phyloP scores from a whole-genome alignment of 2,329 filamentous ascomycete genomes.

The Aspergillus candidus region DNA sequence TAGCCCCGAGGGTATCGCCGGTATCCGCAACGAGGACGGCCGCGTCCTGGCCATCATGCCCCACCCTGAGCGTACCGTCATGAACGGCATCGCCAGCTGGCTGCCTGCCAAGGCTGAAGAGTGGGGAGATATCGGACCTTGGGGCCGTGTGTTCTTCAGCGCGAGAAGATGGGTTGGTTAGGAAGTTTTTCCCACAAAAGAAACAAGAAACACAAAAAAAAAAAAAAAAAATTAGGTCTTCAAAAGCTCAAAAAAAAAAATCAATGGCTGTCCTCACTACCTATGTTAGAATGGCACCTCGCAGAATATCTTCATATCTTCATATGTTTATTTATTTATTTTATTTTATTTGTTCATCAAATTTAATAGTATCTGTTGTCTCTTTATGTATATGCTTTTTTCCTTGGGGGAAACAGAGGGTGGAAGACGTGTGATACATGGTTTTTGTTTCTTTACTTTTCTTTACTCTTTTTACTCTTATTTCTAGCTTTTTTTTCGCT shows the following conservation, averaged over 20 bases:
- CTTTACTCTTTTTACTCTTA: too few species aligned
- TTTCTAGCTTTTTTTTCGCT: too few species aligned
- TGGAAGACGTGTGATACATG: too few species aligned
- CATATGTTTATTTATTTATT: too few species aligned
- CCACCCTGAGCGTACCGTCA: slow-evolving; percentile 82
- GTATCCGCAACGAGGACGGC: slow-evolving; percentile 69
- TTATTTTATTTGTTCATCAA: too few species aligned
- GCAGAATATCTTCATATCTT: too few species aligned
- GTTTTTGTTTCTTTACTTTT: too few species aligned
- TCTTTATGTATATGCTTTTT: too few species aligned
- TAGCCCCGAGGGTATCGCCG: slow-evolving; percentile 73
- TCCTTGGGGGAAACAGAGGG: too few species aligned
- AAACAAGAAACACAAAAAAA: neutral
- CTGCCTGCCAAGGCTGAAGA: slow-evolving; percentile 57
- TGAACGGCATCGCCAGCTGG: slow-evolving; percentile 73
- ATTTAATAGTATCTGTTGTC: too few species aligned
- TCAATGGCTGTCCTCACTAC: too few species aligned
- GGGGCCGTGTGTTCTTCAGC: slow-evolving; percentile 80
- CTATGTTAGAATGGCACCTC: too few species aligned
- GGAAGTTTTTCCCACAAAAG: neutral
- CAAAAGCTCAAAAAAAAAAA: slow-evolving; percentile 11
- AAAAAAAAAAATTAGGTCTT: neutral
- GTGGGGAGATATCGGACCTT: slow-evolving; percentile 79
- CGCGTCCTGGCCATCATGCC: slow-evolving; percentile 87
- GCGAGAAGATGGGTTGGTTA: slow-evolving; percentile 80